phyloP scores from a whole-genome alignment of 2,329 filamentous ascomycete genomes.

The Septoria linicola region DNA sequence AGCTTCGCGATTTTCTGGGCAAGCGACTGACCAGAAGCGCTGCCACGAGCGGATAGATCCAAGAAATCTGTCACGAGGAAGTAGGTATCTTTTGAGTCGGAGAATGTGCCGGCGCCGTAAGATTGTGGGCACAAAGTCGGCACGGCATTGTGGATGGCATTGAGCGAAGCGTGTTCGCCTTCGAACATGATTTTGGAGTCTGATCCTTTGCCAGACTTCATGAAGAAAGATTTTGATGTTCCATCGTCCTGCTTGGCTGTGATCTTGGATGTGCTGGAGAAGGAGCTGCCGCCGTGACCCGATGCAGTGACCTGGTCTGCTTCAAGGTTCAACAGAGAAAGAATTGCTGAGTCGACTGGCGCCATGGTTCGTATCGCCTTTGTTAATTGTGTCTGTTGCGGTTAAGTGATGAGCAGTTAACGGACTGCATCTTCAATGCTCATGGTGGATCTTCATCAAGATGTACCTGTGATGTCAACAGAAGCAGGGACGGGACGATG shows the following conservation, averaged over 20 bases:
- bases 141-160: constrained; percentile 71
- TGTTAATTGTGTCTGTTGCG: no score
- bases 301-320: constrained; percentile 54
- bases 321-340: constrained; percentile 60
- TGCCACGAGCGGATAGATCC: constrained; percentile 53
- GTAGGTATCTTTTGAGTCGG: constrained; percentile 48
- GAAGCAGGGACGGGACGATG: background rate
- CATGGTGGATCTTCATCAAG: no score
- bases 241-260: constrained; percentile 49
- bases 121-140: constrained; percentile 74
- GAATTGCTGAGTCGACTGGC: constrained; percentile 61
- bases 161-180: constrained; percentile 80
- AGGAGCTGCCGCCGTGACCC: constrained; percentile 65
- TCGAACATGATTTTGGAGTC: constrained; percentile 68
- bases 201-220: constrained; percentile 66
- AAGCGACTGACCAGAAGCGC: constrained; percentile 52
- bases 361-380: background rate
- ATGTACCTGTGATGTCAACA: constrained; percentile 14
- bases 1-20: constrained; percentile 75
- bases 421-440: no score
- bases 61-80: constrained; percentile 77
- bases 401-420: no score
- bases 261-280: constrained; percentile 64
- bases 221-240: constrained; percentile 60
- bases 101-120: constrained; percentile 66